Base-by-base conservation (phyloP, 768 basidiomycete genomes). In the Lyophyllum shimeji region DNA sequence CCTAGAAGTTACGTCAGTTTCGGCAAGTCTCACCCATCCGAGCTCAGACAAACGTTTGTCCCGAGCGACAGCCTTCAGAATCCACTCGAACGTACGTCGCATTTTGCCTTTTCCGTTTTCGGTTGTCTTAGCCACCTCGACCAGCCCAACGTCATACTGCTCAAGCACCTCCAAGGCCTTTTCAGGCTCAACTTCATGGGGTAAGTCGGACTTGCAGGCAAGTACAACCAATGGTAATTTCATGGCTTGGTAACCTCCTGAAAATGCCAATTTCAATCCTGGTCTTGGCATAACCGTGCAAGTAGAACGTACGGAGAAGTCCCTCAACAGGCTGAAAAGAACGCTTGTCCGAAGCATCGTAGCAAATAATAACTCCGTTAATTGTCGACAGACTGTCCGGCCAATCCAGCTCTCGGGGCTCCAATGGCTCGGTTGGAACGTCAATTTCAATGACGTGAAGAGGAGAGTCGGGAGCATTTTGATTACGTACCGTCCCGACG, bases 321-420 rank as follows among this genome's bases (percentile, higher is more conserved):
- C 78, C 78, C 67, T 84, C 79, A 17, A 95, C 79, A 15, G 84
- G 85, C 15, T 69, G 69, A 63, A 91, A 87, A 20, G 93, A 93
- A 1, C 74, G 69, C 53, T 67, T 66, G 55, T 83, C 75, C 0
- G 84, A 81, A 9, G 86, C 82, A 71, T 95, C 90, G 69, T 95
- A 97, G 65, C 94, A 97, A 23, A 97, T 76, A 50, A 97, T 81
- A 13, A 88, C 83, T 0, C 89, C 96, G 59, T 94, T 87, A 49
- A 93, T 75, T 17, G 69, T 68, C 18, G 87, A 86, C 21, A 84
- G 72, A 4, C 73, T 75, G 25, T 79, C 75, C 7, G 88, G 82
- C 79, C 84, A 65, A 44, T 56, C 53, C 34, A 52, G 45, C 27
- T 59, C 53, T 20, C 42, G 34, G 20, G 52, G 50, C 25, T 45